Conservation (phyloP, 495 filamentous ascomycete species). For the Chaetomidium leptoderma region DNA sequence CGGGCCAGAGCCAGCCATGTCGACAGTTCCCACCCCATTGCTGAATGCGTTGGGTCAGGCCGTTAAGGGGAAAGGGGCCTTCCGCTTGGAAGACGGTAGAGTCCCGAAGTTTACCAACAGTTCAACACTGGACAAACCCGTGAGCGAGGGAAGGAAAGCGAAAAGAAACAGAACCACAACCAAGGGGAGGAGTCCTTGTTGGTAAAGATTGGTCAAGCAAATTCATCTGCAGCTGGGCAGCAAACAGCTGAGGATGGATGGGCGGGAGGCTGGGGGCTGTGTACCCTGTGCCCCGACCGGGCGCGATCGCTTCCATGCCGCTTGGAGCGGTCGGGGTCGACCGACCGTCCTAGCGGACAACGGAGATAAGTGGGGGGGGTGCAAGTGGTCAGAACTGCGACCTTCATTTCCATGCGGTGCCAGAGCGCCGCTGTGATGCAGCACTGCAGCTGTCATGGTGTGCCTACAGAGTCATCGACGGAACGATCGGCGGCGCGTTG, state of each 20-base stretch:
- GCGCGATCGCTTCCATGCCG: too few relatives aligned
- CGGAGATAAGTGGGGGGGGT: not conserved
- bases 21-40: conserved; percentile 33
- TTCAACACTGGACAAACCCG: not conserved
- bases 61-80: not conserved
- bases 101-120: too few relatives aligned
- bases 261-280: too few relatives aligned
- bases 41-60: conserved; percentile 3
- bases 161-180: too few relatives aligned
- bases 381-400: not conserved
- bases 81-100: conserved; percentile 22
- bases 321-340: not conserved
- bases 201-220: too few relatives aligned
- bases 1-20: conserved; percentile 36
- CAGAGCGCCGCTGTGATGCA: not conserved
- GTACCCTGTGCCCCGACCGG: too few relatives aligned
- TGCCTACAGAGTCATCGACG: too few relatives aligned
- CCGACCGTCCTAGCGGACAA: too few relatives aligned
- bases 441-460: not conserved
- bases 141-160: too few relatives aligned
- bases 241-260: not conserved
- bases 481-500: not conserved
- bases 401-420: not conserved
- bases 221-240: not conserved
- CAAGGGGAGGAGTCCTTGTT: too few relatives aligned